Evolutionary conservation across 192 early-diverging fungal species (phyloP).

Genomic region (Funneliformis mosseae): DNA sequence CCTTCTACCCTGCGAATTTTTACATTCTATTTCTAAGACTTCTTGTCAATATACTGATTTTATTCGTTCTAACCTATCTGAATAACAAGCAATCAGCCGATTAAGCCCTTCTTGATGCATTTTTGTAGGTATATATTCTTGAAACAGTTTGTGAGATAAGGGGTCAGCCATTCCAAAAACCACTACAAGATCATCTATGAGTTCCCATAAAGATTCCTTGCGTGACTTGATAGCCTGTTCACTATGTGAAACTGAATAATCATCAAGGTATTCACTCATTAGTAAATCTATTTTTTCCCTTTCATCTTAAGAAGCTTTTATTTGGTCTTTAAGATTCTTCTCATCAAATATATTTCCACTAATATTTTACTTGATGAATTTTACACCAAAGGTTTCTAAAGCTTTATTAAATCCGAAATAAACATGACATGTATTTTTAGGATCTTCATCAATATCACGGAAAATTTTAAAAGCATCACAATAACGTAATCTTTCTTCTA

Average conservation of each 20-base stretch:
- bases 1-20: not conserved
- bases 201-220: not conserved
- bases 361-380: not conserved
- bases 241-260: not conserved
- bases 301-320: not conserved
- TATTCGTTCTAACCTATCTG: not conserved
- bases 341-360: not conserved
- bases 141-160: not conserved
- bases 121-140: not conserved
- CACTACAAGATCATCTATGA: not conserved
- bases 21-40: not conserved
- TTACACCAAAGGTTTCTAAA: too few species aligned
- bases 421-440: not conserved
- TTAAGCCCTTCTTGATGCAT: not conserved
- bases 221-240: not conserved
- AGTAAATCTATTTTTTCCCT: not conserved
- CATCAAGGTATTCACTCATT: not conserved
- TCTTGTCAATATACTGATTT: conserved; percentile 6
- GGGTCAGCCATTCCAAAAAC: not conserved
- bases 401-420: too few species aligned
- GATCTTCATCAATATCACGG: not conserved
- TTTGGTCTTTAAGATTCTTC: not conserved
- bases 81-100: not conserved
- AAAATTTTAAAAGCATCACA: not conserved
- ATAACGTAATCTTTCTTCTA: not conserved